Percentiles rank a stretch among this genome's conserved stretches.
phyloP scores from a whole-genome alignment of 116 monocot species.

The Zostera marina region DNA sequence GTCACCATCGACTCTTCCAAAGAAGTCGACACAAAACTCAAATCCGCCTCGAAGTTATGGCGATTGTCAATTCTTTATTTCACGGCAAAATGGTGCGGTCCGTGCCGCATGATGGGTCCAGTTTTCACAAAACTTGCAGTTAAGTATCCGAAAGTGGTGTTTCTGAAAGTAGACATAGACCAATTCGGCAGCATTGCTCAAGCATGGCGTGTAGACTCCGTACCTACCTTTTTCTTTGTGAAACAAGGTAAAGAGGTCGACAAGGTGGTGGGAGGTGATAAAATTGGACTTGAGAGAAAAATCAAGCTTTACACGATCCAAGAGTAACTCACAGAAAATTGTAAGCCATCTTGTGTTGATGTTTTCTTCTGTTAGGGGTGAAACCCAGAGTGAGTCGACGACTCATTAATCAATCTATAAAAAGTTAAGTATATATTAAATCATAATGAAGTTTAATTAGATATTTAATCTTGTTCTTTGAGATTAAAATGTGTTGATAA shows the following conservation, averaged over 20 bases:
- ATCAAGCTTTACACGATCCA: no score
- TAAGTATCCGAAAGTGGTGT: constrained; percentile 41
- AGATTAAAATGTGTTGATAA: no score
- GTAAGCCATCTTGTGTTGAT: no score
- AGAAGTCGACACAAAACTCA: constrained; percentile 53
- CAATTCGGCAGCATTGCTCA: constrained; percentile 39
- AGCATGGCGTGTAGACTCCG: constrained; percentile 51
- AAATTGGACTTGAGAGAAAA: no score
- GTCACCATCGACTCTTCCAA: constrained; percentile 32
- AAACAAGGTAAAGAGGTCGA: constrained; percentile 32
- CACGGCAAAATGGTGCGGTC: constrained; percentile 94
- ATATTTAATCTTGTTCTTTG: no score
- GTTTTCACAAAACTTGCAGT: constrained; percentile 45
- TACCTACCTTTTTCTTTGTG: constrained; percentile 79
- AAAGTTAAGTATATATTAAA: no score
- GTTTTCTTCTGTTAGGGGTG: no score
- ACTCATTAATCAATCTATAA: no score
- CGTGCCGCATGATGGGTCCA: constrained; percentile 56
- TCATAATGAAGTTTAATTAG: no score
- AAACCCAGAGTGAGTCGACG: no score
- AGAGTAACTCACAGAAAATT: no score
- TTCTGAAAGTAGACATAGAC: constrained; percentile 79
- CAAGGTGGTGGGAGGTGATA: no score
- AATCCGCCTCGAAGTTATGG: constrained; percentile 27
- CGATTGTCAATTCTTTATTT: constrained; percentile 61